Percentiles rank a stretch among this genome's conserved stretches.
Evolutionary conservation across 306 rosid species (phyloP).

Genomic region (Luffa acutangula): DNA sequence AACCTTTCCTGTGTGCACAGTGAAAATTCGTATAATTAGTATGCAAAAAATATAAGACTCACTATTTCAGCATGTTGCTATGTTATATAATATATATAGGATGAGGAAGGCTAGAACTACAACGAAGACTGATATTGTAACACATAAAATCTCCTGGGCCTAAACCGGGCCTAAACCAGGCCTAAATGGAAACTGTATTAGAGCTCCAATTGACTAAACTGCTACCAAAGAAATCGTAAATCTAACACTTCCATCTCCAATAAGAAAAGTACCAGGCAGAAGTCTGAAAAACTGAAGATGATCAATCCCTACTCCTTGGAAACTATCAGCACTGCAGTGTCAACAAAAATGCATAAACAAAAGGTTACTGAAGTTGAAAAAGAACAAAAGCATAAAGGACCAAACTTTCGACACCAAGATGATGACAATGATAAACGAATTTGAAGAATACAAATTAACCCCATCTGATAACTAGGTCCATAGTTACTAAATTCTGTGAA

Average conservation of each 20-base stretch:
- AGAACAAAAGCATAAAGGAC: not conserved
- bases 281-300: slow-evolving; percentile 57
- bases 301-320: slow-evolving; percentile 35
- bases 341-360: slow-evolving; percentile 3
- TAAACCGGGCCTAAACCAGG: not conserved
- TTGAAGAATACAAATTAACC: not conserved
- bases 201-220: not conserved
- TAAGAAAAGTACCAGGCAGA: slow-evolving; percentile 62
- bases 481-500: not conserved
- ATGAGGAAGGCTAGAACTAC: not conserved
- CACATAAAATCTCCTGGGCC: not conserved
- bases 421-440: not conserved
- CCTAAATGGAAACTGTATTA: not conserved
- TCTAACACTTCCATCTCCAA: slow-evolving; percentile 14
- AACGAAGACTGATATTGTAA: not conserved
- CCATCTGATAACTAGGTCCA: not conserved
- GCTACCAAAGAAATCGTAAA: slow-evolving; percentile 6
- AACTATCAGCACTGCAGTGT: slow-evolving; percentile 45
- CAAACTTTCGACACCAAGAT: not conserved
- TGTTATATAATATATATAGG: not conserved
- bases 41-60: not conserved
- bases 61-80: not conserved
- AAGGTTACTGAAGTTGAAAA: not conserved
- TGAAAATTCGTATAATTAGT: not conserved
- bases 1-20: slow-evolving; percentile 41